Conservation (phyloP, 2,329 filamentous ascomycete genomes). For the Dothistroma septosporum region DNA sequence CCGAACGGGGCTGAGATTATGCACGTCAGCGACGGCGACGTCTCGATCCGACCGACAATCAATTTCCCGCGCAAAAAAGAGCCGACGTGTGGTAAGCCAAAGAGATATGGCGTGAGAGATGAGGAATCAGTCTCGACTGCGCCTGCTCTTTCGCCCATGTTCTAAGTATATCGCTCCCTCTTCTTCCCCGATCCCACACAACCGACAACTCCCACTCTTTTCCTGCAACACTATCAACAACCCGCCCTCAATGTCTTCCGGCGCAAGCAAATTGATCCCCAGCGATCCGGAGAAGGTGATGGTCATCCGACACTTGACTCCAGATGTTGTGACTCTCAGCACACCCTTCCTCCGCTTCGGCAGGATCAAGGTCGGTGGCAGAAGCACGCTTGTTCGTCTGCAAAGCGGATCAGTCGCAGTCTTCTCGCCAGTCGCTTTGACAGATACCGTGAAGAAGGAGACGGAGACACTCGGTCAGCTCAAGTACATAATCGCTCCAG, state of each 20-base stretch:
- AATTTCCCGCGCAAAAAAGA: too few species aligned
- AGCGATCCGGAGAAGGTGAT: constrained; percentile 76
- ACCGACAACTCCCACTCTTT: background rate
- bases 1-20: background rate
- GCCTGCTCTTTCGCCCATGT: background rate
- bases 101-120: background rate
- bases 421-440: constrained; percentile 88
- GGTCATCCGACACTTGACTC: constrained; percentile 82
- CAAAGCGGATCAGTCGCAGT: constrained; percentile 73
- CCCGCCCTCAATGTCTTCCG: constrained; percentile 30
- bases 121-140: background rate
- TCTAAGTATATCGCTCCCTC: constrained; percentile 1
- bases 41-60: background rate
- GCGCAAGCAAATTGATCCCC: constrained; percentile 39
- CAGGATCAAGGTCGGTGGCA: constrained; percentile 73
- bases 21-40: background rate
- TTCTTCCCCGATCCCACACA: background rate
- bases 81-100: background rate
- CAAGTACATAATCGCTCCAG: constrained; percentile 79
- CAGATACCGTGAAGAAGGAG: constrained; percentile 64
- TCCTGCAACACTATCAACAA: background rate
- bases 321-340: constrained; percentile 72
- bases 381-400: constrained; percentile 81
- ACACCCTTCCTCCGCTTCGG: constrained; percentile 82
- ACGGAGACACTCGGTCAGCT: constrained; percentile 60